Conservation (phyloP, 1,139 yeast genomes). For the Candida glucosophila region DNA sequence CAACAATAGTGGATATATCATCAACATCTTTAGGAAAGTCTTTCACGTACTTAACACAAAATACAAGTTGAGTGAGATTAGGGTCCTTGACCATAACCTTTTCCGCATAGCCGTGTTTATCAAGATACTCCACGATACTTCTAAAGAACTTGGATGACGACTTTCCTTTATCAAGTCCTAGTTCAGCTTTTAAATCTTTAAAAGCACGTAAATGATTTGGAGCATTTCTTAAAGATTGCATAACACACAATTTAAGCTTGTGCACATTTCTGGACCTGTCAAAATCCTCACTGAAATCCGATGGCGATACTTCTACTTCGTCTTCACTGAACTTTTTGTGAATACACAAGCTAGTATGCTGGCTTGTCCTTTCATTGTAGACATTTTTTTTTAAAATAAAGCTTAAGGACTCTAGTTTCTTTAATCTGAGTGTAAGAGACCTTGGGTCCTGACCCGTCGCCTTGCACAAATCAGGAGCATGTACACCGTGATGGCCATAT, state of each 20-base stretch:
- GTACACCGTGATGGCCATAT: conserved; percentile 46
- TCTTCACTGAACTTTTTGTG: conserved; percentile 33
- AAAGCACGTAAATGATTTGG: conserved; percentile 63
- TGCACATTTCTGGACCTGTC: conserved; percentile 23
- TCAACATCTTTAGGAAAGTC: conserved; percentile 35
- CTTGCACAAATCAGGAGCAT: conserved; percentile 46
- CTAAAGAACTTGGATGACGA: conserved; percentile 43
- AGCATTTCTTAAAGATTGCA: conserved; percentile 51
- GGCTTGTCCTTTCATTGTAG: conserved; percentile 35
- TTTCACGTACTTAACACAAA: conserved; percentile 51
- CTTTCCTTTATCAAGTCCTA: conserved; percentile 41
- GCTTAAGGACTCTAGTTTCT: conserved; percentile 40
- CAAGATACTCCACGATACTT: conserved; percentile 43
- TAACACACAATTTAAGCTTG: conserved; percentile 28
- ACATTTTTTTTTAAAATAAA: conserved; percentile 34
- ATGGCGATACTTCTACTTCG: conserved; percentile 26
- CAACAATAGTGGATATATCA: conserved; percentile 18
- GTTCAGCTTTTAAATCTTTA: conserved; percentile 54
- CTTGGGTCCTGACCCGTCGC: conserved; percentile 64
- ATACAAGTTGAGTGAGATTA: conserved; percentile 36
- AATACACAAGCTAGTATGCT: conserved; percentile 43
- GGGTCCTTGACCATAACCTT: conserved; percentile 51
- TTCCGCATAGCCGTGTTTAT: conserved; percentile 44
- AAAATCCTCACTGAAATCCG: conserved; percentile 17
- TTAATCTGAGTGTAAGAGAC: conserved; percentile 56